Evolutionary conservation across 2,329 filamentous ascomycete genomes (phyloP).

Genomic region (Pseudopyrenochaeta lycopersici): DNA sequence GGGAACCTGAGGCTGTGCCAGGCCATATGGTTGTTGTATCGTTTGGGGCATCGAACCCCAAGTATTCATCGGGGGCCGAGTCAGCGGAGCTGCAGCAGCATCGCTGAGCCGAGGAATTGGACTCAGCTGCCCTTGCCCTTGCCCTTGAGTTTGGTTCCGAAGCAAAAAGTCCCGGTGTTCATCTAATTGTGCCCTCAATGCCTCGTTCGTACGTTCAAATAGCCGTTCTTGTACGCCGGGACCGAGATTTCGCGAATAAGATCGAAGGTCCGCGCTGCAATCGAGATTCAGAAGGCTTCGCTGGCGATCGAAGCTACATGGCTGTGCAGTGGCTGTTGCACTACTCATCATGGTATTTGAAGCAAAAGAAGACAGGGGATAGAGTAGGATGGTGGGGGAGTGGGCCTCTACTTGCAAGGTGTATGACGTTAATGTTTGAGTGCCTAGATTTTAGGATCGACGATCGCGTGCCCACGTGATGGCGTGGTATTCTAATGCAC

Average conservation of each 20-base stretch:
- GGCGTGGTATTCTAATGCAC: background rate
- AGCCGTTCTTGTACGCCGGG: constrained; percentile 30
- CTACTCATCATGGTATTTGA: constrained; percentile 3
- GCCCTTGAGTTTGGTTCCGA: constrained; percentile 7
- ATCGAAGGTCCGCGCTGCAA: constrained; percentile 30
- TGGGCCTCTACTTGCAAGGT: background rate
- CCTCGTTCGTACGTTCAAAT: constrained; percentile 30
- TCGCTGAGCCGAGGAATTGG: constrained; percentile 19
- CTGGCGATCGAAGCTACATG: constrained; percentile 20
- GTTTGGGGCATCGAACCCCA: background rate
- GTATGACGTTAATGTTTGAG: constrained; percentile 14
- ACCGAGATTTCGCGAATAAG: constrained; percentile 30
- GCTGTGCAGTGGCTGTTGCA: constrained; percentile 4
- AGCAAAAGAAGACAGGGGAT: background rate
- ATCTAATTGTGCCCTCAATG: constrained; percentile 27
- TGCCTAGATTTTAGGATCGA: background rate
- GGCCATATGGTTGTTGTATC: background rate
- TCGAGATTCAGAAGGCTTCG: constrained; percentile 29
- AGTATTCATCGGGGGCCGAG: background rate
- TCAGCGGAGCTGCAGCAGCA: constrained; percentile 6
- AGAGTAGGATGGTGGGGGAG: background rate
- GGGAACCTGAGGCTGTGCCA: constrained; percentile 14
- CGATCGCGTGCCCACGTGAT: constrained; percentile 1
- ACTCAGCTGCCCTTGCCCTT: constrained; percentile 9
- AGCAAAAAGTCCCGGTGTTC: constrained; percentile 28